Evolutionary conservation across 768 basidiomycete species (phyloP).

Genomic region (Lentinula boryana): DNA sequence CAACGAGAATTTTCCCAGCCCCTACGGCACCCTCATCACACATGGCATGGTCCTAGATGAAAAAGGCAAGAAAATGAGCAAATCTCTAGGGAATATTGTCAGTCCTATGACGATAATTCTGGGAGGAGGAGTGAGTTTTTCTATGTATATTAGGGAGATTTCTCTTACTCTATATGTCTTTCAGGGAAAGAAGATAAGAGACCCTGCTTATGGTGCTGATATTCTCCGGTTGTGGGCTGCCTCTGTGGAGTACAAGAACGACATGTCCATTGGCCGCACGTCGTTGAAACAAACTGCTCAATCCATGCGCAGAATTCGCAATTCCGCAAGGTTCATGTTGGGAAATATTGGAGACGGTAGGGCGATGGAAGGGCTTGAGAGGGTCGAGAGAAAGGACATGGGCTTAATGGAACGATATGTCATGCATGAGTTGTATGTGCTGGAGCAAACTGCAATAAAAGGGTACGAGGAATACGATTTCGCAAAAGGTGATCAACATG

Average conservation of each 20-base stretch:
- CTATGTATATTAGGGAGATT: background rate
- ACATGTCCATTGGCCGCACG: slow-evolving; percentile 79
- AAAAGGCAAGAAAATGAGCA: slow-evolving; percentile 94
- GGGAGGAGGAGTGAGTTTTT: slow-evolving; percentile 60
- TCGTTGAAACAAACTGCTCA: slow-evolving; percentile 73
- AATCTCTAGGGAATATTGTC: slow-evolving; percentile 87
- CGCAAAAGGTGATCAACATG: slow-evolving; percentile 54
- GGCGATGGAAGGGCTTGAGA: slow-evolving; percentile 21
- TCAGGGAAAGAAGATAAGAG: slow-evolving; percentile 54
- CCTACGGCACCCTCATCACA: slow-evolving; percentile 82
- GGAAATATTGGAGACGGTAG: slow-evolving; percentile 59
- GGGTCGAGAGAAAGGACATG: slow-evolving; percentile 42
- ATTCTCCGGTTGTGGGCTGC: slow-evolving; percentile 88
- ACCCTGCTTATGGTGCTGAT: slow-evolving; percentile 83
- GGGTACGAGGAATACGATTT: slow-evolving; percentile 76
- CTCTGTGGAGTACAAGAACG: slow-evolving; percentile 82
- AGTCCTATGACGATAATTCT: slow-evolving; percentile 77
- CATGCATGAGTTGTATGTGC: slow-evolving; percentile 72
- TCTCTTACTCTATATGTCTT: background rate
- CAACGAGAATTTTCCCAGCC: slow-evolving; percentile 26
- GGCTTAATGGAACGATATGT: slow-evolving; percentile 81
- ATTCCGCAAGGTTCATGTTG: slow-evolving; percentile 80
- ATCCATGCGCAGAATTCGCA: slow-evolving; percentile 77
- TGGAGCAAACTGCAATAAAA: slow-evolving; percentile 63
- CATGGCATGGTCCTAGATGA: slow-evolving; percentile 97